Base-by-base conservation (phyloP, 2,329 filamentous ascomycete species). In the Penicillium sp. region DNA sequence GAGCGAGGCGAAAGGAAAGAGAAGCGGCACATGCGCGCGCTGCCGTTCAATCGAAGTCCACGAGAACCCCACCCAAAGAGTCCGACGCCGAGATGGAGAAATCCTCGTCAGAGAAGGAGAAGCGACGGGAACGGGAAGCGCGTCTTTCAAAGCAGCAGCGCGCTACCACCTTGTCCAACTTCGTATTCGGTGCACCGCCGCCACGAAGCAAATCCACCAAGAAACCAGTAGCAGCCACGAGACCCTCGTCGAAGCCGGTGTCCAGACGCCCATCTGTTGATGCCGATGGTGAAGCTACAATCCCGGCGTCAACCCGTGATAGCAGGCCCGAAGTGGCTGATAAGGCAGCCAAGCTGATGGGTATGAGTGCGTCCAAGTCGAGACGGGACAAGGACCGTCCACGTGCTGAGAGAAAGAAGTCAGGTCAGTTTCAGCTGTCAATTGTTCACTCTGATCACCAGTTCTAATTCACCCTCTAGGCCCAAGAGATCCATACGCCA, bases 281-380 rank as follows among this genome's bases (percentile, higher is more conserved):
- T 46, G 79, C 83, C 53, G 75, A 79, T 29, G 69, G 73, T 33
- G 70, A 75, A 25, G 76, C 77, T 54, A 86, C 83, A 6, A 74
- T 91, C 52, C 77, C 81, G 40, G 88, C 87, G 18, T 87, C 88
- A 3, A 86, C 88, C 7, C 82, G 86, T 2, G 88, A 90, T 27
- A 81, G 86, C 28, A 73, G 77, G 37, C 78, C 78, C 3, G 80
- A 81, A 44, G 79, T 89, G 64, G 79, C 84, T 6, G 79, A 82
- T 40, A 95, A 95, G 69, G 89, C 88, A 25, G 88, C 88, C 28
- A 90, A 84, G 69, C 71, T 92, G 45, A 82, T 93, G 82, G 90
- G 74, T 58, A 70, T 81, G 52, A 75, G 68, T 53, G 71, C 68
- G 49, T 66, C 74, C 25, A 77, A 75, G 58, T 75, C 73, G 5